phyloP scores from a whole-genome alignment of 495 filamentous ascomycete genomes.

The Xylaria grammica region DNA sequence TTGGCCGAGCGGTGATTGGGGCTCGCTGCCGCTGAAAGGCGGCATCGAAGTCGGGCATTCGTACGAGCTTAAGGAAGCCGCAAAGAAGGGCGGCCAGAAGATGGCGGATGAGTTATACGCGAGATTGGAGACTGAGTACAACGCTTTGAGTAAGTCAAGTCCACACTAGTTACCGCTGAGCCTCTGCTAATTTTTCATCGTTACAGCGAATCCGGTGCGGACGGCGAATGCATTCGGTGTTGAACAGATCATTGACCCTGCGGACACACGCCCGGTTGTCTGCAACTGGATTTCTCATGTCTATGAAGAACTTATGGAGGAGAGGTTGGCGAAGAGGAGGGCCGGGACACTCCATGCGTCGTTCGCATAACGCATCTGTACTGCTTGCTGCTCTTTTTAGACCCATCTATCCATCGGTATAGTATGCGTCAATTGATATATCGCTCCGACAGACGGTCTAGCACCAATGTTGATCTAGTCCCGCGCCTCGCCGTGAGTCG shows the following conservation, averaged over 20 bases:
- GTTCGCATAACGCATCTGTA: slow-evolving; percentile 13
- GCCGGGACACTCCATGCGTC: slow-evolving; percentile 17
- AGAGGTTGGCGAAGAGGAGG: slow-evolving; percentile 17
- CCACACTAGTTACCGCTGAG: background rate
- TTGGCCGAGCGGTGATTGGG: slow-evolving; percentile 68
- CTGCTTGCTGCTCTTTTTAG: background rate
- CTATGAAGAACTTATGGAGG: slow-evolving; percentile 33
- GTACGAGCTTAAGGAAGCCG: slow-evolving; percentile 60
- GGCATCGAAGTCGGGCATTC: slow-evolving; percentile 68
- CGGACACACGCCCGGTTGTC: slow-evolving; percentile 58
- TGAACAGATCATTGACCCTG: slow-evolving; percentile 69
- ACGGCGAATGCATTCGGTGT: slow-evolving; percentile 69
- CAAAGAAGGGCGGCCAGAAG: slow-evolving; percentile 53
- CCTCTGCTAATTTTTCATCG: background rate
- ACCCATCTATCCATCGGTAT: background rate
- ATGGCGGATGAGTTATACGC: slow-evolving; percentile 47
- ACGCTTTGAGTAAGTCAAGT: slow-evolving; percentile 45
- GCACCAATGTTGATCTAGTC: background rate
- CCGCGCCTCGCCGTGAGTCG: background rate
- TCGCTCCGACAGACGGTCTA: background rate
- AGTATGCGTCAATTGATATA: background rate
- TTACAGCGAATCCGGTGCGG: slow-evolving; percentile 61
- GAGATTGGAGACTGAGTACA: slow-evolving; percentile 64
- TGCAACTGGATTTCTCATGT: slow-evolving; percentile 60
- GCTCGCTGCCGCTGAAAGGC: slow-evolving; percentile 62